Evolutionary conservation across 495 filamentous ascomycete genomes (phyloP).

Genomic region (Aspergillus heteromorphus): DNA sequence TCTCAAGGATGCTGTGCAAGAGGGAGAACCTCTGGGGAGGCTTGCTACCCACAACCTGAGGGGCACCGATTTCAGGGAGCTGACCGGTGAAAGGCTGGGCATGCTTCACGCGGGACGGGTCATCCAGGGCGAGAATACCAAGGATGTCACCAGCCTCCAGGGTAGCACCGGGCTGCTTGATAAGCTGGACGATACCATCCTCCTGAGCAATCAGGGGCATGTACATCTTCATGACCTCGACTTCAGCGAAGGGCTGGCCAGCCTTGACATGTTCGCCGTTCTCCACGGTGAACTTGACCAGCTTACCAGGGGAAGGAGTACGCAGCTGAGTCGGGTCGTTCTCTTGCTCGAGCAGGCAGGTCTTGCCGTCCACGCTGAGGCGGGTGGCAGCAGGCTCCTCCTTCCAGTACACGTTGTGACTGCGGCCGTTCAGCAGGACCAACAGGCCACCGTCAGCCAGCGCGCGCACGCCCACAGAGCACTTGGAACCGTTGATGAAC

Average conservation of each 20-base stretch:
- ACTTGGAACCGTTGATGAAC: slow-evolving; percentile 99
- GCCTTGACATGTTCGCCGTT: slow-evolving; percentile 93
- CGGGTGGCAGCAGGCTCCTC: slow-evolving; percentile 95
- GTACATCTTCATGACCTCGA: slow-evolving; percentile 99
- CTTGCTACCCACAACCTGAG: slow-evolving; percentile 84
- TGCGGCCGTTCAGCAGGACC: slow-evolving; percentile 79
- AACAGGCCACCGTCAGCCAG: slow-evolving; percentile 94
- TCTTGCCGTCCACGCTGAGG: slow-evolving; percentile 95
- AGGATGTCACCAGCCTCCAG: slow-evolving; percentile 97
- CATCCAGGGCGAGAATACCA: slow-evolving; percentile 94
- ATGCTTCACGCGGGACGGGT: slow-evolving; percentile 93
- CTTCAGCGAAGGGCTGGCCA: slow-evolving; percentile 91
- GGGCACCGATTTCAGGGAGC: slow-evolving; percentile 80
- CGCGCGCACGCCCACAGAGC: slow-evolving; percentile 85
- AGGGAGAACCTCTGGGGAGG: slow-evolving; percentile 81
- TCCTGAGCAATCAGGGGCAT: slow-evolving; percentile 98
- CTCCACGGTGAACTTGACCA: slow-evolving; percentile 97
- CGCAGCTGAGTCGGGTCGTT: slow-evolving; percentile 98
- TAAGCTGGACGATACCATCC: slow-evolving; percentile 93
- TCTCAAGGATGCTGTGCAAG: slow-evolving; percentile 69
- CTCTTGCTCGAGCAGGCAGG: slow-evolving; percentile 95
- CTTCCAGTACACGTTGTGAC: slow-evolving; percentile 99
- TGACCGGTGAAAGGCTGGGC: slow-evolving; percentile 93
- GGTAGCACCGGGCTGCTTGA: slow-evolving; percentile 98
- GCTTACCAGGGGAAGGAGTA: slow-evolving; percentile 91